Evolutionary conservation across 208 protist species (phyloP).

Genomic region (Trypanosoma grayi): DNA sequence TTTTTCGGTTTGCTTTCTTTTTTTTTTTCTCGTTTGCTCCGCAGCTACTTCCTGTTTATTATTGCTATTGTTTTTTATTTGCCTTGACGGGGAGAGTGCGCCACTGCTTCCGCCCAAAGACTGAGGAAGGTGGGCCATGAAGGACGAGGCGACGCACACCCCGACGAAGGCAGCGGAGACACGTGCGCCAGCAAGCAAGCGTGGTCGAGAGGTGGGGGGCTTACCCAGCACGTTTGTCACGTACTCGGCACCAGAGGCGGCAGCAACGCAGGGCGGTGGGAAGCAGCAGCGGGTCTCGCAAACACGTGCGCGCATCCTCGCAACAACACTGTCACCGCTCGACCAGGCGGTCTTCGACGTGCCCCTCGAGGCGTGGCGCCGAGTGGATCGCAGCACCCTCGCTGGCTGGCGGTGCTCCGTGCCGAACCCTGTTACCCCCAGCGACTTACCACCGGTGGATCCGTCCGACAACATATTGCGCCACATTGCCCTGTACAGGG

Average conservation of each 20-base stretch:
- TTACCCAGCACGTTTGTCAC: conserved; percentile 12
- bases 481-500: conserved; percentile 36
- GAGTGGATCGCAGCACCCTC: conserved; percentile 18
- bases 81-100: too few relatives aligned
- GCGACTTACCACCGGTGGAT: conserved; percentile 21
- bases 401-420: conserved; percentile 22
- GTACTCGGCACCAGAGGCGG: conserved; percentile 7
- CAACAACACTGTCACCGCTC: conserved; percentile 18
- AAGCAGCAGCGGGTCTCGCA: background rate
- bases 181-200: background rate
- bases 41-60: conserved; percentile 2
- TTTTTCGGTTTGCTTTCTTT: conserved; percentile 8
- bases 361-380: conserved; percentile 34
- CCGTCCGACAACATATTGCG: conserved; percentile 20
- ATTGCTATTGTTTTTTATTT: conserved; percentile 24
- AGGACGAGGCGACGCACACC: background rate
- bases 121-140: background rate
- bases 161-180: background rate
- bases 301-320: conserved; percentile 23
- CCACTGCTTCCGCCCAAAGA: too few relatives aligned
- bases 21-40: background rate
- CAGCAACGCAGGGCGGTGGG: background rate
- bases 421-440: conserved; percentile 1
- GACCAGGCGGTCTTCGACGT: conserved; percentile 32
- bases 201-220: background rate